Evolutionary conservation across 352 stramenopile species (phyloP), one percentile per base, ranked within the genome.

Genomic region (Phytopythium chamaehyphon): DNA sequence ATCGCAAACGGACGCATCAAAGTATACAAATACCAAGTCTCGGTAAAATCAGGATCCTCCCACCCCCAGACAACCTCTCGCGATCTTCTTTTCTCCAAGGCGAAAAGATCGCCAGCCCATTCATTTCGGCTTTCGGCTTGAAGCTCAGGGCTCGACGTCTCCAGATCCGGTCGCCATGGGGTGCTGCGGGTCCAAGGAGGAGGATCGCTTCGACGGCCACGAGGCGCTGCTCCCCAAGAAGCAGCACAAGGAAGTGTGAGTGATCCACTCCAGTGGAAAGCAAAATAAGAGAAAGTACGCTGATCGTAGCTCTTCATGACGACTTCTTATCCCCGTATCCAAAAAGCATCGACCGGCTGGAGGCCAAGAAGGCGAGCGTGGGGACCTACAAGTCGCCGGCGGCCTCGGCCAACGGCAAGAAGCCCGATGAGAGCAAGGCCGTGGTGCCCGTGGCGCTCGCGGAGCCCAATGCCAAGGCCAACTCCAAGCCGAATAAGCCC

Each of bases 161-260:
- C n/a, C n/a, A n/a, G n/a, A n/a, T n/a, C n/a, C 5, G 28, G 28
- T 33, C 40, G 21, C 40, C 19, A 89, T 89, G 78, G 78, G 78
- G 55, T 89, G 78, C 60, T 89, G 78, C 44, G 69, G 67, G 53
- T 89, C 78, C 40, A 66, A 61, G 55, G 78, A 89, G 43, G 78
- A 89, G 39, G 78, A 89, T 40, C 71, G 57, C 48, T 84, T 86
- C 50, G 73, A 85, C 36, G 67, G 65, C 44, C 73, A 46, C 28
- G 68, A 78, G 38, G 61, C 69, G 49, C 66, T 89, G 47, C 62
- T 89, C 51, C 61, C 70, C 54, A 88, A 86, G 59, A 79, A 80
- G 54, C n/a, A n/a, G n/a, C 51, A 39, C 60, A 73, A 72, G 55
- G 50, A 62, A 58, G 45, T 62, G 66, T 73, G 39, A 16, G 47